A percentile compares a stretch with the other conserved stretches of the same genome.
phyloP scores from a whole-genome alignment of 495 filamentous ascomycete genomes.

The Hypoxylon perforatum region DNA sequence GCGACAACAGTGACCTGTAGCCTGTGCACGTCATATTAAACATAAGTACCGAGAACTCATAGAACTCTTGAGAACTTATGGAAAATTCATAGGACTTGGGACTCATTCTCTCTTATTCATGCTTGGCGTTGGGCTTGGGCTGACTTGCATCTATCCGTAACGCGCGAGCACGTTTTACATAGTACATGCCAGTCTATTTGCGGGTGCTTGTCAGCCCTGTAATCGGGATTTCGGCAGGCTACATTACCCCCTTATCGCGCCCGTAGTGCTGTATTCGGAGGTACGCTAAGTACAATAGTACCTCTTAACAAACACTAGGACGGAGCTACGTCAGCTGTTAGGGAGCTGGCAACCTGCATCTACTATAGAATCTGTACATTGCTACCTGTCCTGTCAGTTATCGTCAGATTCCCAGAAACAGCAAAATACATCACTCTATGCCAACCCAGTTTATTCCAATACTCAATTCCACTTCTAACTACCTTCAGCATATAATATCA shows the following conservation, averaged over 20 bases:
- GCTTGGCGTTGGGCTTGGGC: conserved; percentile 17
- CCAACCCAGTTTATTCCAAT: background rate
- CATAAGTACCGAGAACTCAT: too few relatives aligned
- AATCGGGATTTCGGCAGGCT: conserved; percentile 11
- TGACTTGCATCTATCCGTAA: conserved; percentile 36
- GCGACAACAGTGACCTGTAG: conserved; percentile 2
- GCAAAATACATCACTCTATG: too few relatives aligned
- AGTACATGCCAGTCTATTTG: conserved; percentile 24
- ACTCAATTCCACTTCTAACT: conserved; percentile 16
- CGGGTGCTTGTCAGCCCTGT: conserved; percentile 15
- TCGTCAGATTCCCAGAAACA: conserved; percentile 7
- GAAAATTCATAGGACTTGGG: too few relatives aligned
- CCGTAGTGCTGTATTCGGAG: background rate
- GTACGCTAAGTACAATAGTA: background rate
- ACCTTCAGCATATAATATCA: conserved; percentile 8
- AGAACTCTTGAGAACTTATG: too few relatives aligned
- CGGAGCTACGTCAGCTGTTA: conserved; percentile 47
- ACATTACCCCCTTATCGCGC: background rate
- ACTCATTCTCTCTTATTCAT: background rate
- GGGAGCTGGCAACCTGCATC: conserved; percentile 4
- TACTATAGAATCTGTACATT: conserved; percentile 1
- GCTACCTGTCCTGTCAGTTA: conserved; percentile 23
- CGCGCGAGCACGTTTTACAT: conserved; percentile 22
- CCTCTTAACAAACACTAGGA: background rate
- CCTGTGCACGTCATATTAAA: conserved; percentile 4